A percentile compares a stretch with the other conserved stretches of the same genome.
Conservation (phyloP, 768 basidiomycete genomes). For the Leccinum boreale region DNA sequence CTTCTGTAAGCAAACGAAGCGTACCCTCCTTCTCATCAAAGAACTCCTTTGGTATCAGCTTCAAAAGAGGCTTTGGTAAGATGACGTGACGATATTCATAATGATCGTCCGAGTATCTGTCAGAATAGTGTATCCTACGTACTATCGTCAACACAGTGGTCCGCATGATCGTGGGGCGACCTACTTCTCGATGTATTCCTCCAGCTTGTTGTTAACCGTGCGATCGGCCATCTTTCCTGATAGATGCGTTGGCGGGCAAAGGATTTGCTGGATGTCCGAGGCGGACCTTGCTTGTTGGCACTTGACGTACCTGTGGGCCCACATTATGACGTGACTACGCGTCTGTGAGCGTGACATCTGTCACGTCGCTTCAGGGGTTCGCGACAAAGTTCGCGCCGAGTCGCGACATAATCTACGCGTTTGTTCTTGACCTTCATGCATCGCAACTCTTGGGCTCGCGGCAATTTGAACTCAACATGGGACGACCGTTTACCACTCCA, state of each 20-base stretch:
- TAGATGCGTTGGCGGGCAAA: slow-evolving; percentile 3
- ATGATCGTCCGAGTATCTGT: slow-evolving; percentile 87
- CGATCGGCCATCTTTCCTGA: slow-evolving; percentile 26
- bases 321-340: slow-evolving; percentile 22
- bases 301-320: neutral
- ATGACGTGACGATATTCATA: slow-evolving; percentile 98
- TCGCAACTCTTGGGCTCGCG: neutral
- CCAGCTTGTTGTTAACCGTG: slow-evolving; percentile 50
- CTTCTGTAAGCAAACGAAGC: slow-evolving; percentile 77
- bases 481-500: neutral
- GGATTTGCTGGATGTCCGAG: neutral
- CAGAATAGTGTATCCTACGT: slow-evolving; percentile 82
- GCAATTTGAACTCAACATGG: neutral
- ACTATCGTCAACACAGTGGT: slow-evolving; percentile 15
- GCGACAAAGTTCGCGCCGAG: neutral
- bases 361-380: slow-evolving; percentile 12
- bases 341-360: slow-evolving; percentile 25
- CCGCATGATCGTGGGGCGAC: slow-evolving; percentile 16
- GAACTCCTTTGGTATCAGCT: slow-evolving; percentile 85
- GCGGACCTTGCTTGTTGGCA: neutral
- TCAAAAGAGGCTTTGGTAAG: slow-evolving; percentile 90
- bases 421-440: slow-evolving; percentile 18
- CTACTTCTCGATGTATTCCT: slow-evolving; percentile 80
- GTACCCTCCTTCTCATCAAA: slow-evolving; percentile 78
- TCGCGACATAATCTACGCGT: neutral